Evolutionary conservation across 2,329 filamentous ascomycete species (phyloP).

Genomic region (Celoporthe dispersa): DNA sequence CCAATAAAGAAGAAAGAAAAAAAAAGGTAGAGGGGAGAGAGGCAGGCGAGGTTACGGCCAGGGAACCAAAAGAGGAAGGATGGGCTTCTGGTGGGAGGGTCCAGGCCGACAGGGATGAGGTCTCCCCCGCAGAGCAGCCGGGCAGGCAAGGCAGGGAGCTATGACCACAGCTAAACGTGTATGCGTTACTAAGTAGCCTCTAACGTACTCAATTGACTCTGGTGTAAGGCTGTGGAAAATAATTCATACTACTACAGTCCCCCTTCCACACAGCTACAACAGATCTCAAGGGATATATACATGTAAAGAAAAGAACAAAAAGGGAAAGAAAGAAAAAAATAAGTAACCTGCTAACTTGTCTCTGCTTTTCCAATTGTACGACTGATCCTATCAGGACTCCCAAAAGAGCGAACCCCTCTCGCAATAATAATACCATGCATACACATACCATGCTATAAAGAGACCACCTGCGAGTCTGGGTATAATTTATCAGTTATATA

Average conservation of each 20-base stretch:
- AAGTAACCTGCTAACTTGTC: no score
- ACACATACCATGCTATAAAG: slow-evolving; percentile 19
- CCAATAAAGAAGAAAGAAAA: neutral
- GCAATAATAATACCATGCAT: no score
- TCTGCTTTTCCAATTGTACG: neutral
- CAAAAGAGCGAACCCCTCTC: no score
- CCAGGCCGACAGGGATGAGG: slow-evolving; percentile 3
- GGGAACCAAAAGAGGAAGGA: neutral
- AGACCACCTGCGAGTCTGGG: slow-evolving; percentile 4
- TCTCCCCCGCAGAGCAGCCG: neutral
- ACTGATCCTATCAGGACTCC: no score
- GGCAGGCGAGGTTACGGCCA: neutral
- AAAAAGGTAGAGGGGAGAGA: neutral
- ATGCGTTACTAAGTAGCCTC: neutral
- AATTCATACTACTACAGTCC: no score
- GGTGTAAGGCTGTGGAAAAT: no score
- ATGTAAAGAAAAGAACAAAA: neutral
- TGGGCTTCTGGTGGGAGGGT: slow-evolving; percentile 1
- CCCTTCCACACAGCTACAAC: no score
- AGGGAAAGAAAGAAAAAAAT: no score
- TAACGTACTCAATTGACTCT: no score
- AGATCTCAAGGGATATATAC: neutral
- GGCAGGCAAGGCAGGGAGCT: neutral
- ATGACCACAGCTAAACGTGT: neutral
- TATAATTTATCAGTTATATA: slow-evolving; percentile 16